These are phyloP conservation scores for Metschnikowia dekortorum DNA, from an alignment of 805 yeast genomes.

Conservation along the genomic window DNA sequence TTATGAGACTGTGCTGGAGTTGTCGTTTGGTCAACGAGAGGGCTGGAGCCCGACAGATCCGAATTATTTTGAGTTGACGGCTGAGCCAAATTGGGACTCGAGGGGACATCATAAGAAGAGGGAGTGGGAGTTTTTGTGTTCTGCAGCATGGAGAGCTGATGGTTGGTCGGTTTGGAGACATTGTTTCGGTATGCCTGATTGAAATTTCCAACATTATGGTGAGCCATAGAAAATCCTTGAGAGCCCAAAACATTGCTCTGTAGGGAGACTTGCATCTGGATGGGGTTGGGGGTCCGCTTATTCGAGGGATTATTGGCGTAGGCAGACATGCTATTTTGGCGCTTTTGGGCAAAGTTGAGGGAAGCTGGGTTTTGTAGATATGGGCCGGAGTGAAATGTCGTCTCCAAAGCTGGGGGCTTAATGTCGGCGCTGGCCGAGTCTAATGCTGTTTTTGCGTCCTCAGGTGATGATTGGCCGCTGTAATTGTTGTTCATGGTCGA, in stretches of 20 bases:
- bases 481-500: slow-evolving; percentile 13
- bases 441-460: slow-evolving; percentile 6
- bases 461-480: slow-evolving; percentile 5
- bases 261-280: slow-evolving; percentile 14
- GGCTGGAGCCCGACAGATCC: slow-evolving; percentile 39
- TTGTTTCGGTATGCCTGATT: slow-evolving; percentile 12
- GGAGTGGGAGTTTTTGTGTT: slow-evolving; percentile 37
- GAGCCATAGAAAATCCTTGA: slow-evolving; percentile 7
- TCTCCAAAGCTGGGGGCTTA: background rate
- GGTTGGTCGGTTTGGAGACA: slow-evolving; percentile 14
- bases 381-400: slow-evolving; percentile 4
- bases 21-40: slow-evolving; percentile 20
- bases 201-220: slow-evolving; percentile 5
- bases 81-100: slow-evolving; percentile 32
- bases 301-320: slow-evolving; percentile 29
- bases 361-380: slow-evolving; percentile 5
- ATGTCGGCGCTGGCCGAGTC: slow-evolving; percentile 1
- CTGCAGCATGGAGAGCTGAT: slow-evolving; percentile 10
- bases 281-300: slow-evolving; percentile 29
- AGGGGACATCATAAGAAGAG: slow-evolving; percentile 38
- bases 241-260: slow-evolving; percentile 15
- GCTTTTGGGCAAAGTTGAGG: slow-evolving; percentile 28
- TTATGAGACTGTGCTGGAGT: slow-evolving; percentile 1
- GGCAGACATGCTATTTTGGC: slow-evolving; percentile 37
- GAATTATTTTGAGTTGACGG: slow-evolving; percentile 30